Conservation (phyloP, 1,139 yeast species). For the Schizosaccharomyces versatilis region DNA sequence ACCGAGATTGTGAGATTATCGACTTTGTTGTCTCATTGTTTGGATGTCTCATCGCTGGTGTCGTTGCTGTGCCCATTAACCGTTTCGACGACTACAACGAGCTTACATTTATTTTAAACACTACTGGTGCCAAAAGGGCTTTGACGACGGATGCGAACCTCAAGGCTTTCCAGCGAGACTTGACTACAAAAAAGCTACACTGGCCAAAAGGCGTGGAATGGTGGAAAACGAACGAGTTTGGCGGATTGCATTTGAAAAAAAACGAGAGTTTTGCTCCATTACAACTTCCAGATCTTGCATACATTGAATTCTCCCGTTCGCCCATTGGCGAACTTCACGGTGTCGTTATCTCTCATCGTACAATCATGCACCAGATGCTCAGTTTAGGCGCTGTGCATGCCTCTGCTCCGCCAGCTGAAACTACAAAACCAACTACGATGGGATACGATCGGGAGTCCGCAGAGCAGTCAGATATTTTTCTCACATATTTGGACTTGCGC, state of each 20-base stretch:
- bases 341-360: constrained; percentile 74
- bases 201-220: constrained; percentile 44
- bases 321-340: constrained; percentile 87
- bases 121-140: constrained; percentile 51
- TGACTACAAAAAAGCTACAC: constrained; percentile 24
- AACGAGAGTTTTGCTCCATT: constrained; percentile 40
- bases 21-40: constrained; percentile 71
- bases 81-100: constrained; percentile 13
- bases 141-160: constrained; percentile 61
- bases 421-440: not conserved
- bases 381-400: constrained; percentile 43
- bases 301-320: constrained; percentile 75
- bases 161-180: constrained; percentile 43
- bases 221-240: constrained; percentile 81
- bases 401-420: constrained; percentile 20
- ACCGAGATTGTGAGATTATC: constrained; percentile 61
- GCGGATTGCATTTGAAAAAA: constrained; percentile 39
- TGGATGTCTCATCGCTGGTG: constrained; percentile 85
- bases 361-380: constrained; percentile 72
- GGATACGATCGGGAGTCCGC: constrained; percentile 1
- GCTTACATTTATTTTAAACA: constrained; percentile 34
- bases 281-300: constrained; percentile 62
- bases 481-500: constrained; percentile 68
- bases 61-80: constrained; percentile 69
- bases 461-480: constrained; percentile 16